phyloP scores from a whole-genome alignment of 208 protist species.

The Trypanosomatidae sp. region DNA sequence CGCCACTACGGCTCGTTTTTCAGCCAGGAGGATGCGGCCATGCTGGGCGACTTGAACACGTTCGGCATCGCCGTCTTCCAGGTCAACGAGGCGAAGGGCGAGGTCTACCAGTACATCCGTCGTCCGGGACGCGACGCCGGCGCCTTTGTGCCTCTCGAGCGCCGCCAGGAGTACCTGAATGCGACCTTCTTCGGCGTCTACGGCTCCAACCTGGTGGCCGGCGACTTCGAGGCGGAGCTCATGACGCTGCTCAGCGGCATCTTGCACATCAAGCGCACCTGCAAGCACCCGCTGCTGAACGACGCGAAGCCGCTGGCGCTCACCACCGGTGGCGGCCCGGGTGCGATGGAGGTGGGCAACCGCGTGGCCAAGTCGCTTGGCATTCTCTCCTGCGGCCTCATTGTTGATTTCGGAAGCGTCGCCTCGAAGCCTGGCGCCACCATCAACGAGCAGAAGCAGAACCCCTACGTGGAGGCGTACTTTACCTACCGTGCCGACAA shows the following conservation, averaged over 20 bases:
- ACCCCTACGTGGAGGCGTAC: slow-evolving; percentile 90
- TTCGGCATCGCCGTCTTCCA: slow-evolving; percentile 91
- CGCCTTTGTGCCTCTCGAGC: slow-evolving; percentile 86
- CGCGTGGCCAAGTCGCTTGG: slow-evolving; percentile 89
- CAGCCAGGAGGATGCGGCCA: slow-evolving; percentile 86
- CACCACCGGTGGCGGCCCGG: slow-evolving; percentile 90
- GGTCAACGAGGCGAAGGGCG: slow-evolving; percentile 73
- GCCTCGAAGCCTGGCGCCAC: slow-evolving; percentile 79
- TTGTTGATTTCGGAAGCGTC: slow-evolving; percentile 90
- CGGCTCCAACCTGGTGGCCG: slow-evolving; percentile 91
- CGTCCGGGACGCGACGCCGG: slow-evolving; percentile 75
- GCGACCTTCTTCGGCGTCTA: slow-evolving; percentile 94
- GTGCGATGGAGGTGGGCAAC: slow-evolving; percentile 94
- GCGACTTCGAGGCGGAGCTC: slow-evolving; percentile 92
- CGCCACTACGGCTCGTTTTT: slow-evolving; percentile 86
- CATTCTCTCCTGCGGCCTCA: slow-evolving; percentile 89
- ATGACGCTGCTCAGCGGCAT: slow-evolving; percentile 83
- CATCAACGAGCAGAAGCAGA: slow-evolving; percentile 94
- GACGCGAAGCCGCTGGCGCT: slow-evolving; percentile 76
- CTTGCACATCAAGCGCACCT: slow-evolving; percentile 60
- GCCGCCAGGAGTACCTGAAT: slow-evolving; percentile 82
- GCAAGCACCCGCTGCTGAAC: slow-evolving; percentile 78
- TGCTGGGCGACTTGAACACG: slow-evolving; percentile 85
- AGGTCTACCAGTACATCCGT: slow-evolving; percentile 89
- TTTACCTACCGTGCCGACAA: slow-evolving; percentile 94